Conservation (phyloP, 306 rosid species). For the Castanopsis chinensis region DNA sequence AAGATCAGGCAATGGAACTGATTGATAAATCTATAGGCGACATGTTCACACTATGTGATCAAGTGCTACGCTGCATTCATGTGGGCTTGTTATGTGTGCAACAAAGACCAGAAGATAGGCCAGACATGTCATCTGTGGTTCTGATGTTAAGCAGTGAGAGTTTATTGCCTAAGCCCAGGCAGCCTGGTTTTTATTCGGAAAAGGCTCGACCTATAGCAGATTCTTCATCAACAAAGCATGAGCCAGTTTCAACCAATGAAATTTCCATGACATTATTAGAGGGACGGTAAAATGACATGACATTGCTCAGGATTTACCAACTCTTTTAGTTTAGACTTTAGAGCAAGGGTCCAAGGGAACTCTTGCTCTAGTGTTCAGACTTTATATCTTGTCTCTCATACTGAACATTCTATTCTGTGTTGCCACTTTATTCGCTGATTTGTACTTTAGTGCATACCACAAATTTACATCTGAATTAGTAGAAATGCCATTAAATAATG, state of each 20-base stretch:
- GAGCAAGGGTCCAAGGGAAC: too few species aligned
- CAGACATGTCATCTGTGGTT: slow-evolving; percentile 50
- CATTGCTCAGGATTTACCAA: too few species aligned
- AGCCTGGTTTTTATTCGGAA: slow-evolving; percentile 39
- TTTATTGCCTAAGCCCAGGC: slow-evolving; percentile 41
- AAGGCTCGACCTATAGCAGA: background rate
- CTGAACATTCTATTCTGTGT: too few species aligned
- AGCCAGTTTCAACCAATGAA: slow-evolving; percentile 28
- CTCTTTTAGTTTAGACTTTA: too few species aligned
- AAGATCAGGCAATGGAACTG: background rate
- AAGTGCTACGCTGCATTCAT: slow-evolving; percentile 43
- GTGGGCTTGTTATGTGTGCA: slow-evolving; percentile 56
- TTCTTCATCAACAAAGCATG: background rate
- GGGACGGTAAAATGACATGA: slow-evolving; percentile 18
- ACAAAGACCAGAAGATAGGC: slow-evolving; percentile 46
- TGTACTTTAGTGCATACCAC: too few species aligned
- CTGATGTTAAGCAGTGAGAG: slow-evolving; percentile 42
- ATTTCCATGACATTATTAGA: slow-evolving; percentile 20
- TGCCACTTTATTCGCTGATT: too few species aligned
- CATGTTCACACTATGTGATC: background rate
- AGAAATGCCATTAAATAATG: too few species aligned
- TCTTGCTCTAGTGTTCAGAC: too few species aligned
- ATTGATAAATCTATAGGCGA: slow-evolving; percentile 31
- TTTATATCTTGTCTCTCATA: too few species aligned
- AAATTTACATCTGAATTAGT: too few species aligned